A percentile compares a stretch with the other conserved stretches of the same genome.
phyloP scores from a whole-genome alignment of 2,329 filamentous ascomycete species.

The Myriangium duriaei region DNA sequence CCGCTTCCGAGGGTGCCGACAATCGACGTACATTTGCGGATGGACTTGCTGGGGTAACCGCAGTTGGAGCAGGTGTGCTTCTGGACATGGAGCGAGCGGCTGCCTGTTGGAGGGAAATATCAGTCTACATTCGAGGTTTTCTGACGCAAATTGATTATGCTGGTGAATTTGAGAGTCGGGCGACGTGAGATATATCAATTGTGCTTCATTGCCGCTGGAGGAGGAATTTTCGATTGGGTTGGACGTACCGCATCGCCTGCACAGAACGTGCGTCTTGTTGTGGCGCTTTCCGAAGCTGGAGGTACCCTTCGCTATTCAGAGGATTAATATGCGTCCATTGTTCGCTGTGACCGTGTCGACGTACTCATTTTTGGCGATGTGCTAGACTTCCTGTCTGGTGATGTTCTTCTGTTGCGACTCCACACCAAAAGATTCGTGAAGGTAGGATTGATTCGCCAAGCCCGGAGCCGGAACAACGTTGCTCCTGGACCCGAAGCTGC shows the following conservation, averaged over 20 bases:
- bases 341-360: not conserved
- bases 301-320: conserved; percentile 52
- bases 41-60: conserved; percentile 96
- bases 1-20: conserved; percentile 6
- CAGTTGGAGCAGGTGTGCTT: conserved; percentile 96
- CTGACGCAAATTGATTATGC: conserved; percentile 8
- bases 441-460: not conserved
- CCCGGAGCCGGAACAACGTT: not conserved
- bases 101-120: conserved; percentile 57
- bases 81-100: conserved; percentile 97
- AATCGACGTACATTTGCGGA: conserved; percentile 81
- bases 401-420: conserved; percentile 2
- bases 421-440: conserved; percentile 9
- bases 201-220: too few relatives aligned
- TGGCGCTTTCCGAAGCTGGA: conserved; percentile 69
- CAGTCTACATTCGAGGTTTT: conserved; percentile 18
- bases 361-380: conserved; percentile 10
- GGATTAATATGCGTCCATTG: not conserved
- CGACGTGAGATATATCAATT: too few relatives aligned
- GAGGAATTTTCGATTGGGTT: too few relatives aligned
- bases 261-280: conserved; percentile 97
- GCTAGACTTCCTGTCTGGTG: conserved; percentile 2
- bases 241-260: conserved; percentile 91
- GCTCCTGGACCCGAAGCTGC: too few relatives aligned
- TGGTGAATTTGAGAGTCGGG: not conserved